Evolutionary conservation across 2,329 filamentous ascomycete genomes (phyloP), one percentile per base, ranked within the genome.

Genomic region (Cladobotryum protrusum): DNA sequence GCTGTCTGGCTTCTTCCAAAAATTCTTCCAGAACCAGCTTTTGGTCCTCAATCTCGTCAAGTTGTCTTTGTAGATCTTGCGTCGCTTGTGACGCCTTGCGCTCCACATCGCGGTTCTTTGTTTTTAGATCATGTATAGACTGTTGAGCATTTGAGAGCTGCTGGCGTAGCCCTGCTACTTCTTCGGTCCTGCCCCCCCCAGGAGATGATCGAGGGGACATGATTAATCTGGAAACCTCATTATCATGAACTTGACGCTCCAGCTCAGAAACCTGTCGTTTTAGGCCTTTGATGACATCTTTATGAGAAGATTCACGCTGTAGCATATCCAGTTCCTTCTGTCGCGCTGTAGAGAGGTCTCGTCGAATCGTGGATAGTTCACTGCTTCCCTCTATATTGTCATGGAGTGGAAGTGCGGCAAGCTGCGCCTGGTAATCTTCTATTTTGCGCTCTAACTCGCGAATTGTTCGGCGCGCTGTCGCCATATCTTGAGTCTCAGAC

Each of bases 201-300:
- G 44, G 24, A 14, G 78, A 79, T 2, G 74, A 69, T 19, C 67
- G 70, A 3, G 74, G 73, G 12, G 74, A 72, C 34, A 59, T 56
- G 18, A 69, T 64, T 20, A 81, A 61, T 11, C 72, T 73, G 15
- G 76, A 76, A 37, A 82, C 73, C 42, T 82, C 76, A 5, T 78
- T 74, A 51, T 89, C 82, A 56, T 87, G 83, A 4, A 85, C 72
- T 52, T 85, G 79, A 37, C 78, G 77, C 62, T 89, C 85, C 14
- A 89, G 74, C 34, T 87, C 81, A 2, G 77, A 72, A 44, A 89
- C 76, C 50, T 84, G 78, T 43, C 77, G 75, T 63, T 85, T 86
- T 51, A 87, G 76, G 17, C 73, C 71, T 52, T 83, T 83, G 52
- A 85, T 73, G 2, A 72, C 69, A 29, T 85, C 78, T 57, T 82